phyloP scores from a whole-genome alignment of 805 yeast genomes.

The Wickerhamomyces xylosicus region DNA sequence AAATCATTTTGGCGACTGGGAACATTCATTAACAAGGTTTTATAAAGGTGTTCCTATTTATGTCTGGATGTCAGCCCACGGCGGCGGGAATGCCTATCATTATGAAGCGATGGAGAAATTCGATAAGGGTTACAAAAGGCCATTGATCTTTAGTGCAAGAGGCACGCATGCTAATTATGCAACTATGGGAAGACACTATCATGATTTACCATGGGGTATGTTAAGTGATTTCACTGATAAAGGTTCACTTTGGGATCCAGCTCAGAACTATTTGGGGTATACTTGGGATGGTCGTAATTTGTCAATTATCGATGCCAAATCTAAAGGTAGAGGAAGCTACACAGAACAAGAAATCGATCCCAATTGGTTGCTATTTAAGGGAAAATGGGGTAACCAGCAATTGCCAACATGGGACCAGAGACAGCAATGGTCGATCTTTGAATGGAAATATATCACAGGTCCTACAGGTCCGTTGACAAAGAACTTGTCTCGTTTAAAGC shows the following conservation, averaged over 20 bases:
- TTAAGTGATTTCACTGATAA: conserved; percentile 89
- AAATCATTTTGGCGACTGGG: conserved; percentile 98
- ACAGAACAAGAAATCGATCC: conserved; percentile 18
- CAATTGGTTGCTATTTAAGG: conserved; percentile 70
- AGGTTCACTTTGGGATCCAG: conserved; percentile 94
- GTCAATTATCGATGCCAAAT: conserved; percentile 24
- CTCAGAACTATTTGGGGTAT: conserved; percentile 71
- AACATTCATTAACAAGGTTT: conserved; percentile 81
- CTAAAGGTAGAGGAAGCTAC: conserved; percentile 14
- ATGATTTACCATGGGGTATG: conserved; percentile 88
- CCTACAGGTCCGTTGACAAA: conserved; percentile 86
- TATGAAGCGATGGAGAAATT: conserved; percentile 58
- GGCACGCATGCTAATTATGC: conserved; percentile 98
- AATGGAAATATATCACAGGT: conserved; percentile 86
- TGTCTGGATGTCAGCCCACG: conserved; percentile 97
- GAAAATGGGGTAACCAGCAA: conserved; percentile 87
- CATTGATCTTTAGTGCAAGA: conserved; percentile 80
- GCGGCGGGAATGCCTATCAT: conserved; percentile 88
- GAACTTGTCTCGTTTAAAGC: conserved; percentile 53
- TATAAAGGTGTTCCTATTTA: conserved; percentile 70
- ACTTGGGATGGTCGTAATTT: conserved; percentile 55
- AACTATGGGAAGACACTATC: conserved; percentile 92
- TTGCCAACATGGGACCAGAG: conserved; percentile 60
- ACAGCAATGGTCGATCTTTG: conserved; percentile 81
- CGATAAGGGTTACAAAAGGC: conserved; percentile 31